Percentiles rank a stretch among this genome's conserved stretches.
Evolutionary conservation across 73 alveolate species (phyloP).

Genomic region (Paramecium caudatum): DNA sequence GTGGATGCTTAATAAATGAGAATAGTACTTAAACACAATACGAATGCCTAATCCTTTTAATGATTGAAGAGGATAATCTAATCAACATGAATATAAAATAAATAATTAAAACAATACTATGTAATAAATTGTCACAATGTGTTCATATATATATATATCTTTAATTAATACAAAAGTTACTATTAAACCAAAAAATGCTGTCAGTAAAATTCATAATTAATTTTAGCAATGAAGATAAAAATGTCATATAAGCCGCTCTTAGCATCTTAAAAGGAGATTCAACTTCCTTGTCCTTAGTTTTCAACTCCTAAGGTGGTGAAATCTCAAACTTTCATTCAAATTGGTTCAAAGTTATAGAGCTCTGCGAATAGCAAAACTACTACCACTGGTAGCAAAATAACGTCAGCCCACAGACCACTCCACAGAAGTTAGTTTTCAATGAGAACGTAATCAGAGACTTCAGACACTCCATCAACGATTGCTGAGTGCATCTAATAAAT

Average conservation of each 20-base stretch:
- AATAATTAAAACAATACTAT: too few species aligned
- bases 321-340: slow-evolving; percentile 38
- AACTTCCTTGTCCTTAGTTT: too few species aligned
- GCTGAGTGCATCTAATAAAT: not conserved
- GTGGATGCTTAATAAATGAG: not conserved
- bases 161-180: too few species aligned
- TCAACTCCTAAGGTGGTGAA: not conserved
- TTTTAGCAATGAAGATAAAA: too few species aligned
- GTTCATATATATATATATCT: too few species aligned
- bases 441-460: not conserved
- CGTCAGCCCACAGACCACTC: not conserved
- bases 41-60: not conserved
- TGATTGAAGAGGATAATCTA: slow-evolving; percentile 20
- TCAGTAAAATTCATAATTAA: too few species aligned
- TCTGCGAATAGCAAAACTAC: not conserved
- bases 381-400: not conserved
- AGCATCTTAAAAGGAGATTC: too few species aligned
- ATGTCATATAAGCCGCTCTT: too few species aligned
- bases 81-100: slow-evolving; percentile 27
- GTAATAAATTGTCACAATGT: too few species aligned
- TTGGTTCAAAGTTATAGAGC: too few species aligned
- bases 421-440: not conserved
- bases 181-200: too few species aligned
- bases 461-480: not conserved
- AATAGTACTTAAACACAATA: slow-evolving; percentile 21